phyloP scores from a whole-genome alignment of 2,329 filamentous ascomycete genomes.

The Laburnicola sp. region DNA sequence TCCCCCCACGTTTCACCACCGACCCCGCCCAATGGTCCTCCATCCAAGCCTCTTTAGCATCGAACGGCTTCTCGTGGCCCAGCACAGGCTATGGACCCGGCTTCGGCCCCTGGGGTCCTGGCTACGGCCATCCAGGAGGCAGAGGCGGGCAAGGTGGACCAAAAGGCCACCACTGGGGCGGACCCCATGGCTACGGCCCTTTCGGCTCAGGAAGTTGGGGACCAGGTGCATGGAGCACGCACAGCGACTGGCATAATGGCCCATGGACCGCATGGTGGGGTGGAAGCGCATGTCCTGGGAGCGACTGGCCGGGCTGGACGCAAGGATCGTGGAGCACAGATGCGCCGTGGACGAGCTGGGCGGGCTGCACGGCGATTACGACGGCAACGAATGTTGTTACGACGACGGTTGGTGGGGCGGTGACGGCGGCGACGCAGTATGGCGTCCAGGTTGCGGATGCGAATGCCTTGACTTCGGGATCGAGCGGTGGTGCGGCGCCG shows the following conservation, averaged over 20 bases:
- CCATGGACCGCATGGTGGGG: conserved; percentile 45
- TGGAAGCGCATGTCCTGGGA: conserved; percentile 32
- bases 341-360: conserved; percentile 44
- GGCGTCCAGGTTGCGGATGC: conserved; percentile 37
- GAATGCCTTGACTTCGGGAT: background rate
- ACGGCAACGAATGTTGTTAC: conserved; percentile 38
- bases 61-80: conserved; percentile 26
- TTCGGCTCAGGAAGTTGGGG: conserved; percentile 34
- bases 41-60: conserved; percentile 31
- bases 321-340: conserved; percentile 38
- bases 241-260: conserved; percentile 29
- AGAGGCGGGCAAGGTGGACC: no score
- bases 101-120: conserved; percentile 18
- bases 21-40: conserved; percentile 30
- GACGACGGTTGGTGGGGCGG: conserved; percentile 29
- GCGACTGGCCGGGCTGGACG: conserved; percentile 46
- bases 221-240: conserved; percentile 33
- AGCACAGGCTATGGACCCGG: conserved; percentile 25
- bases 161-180: conserved; percentile 17
- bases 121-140: conserved; percentile 16
- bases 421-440: conserved; percentile 30
- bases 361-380: conserved; percentile 36
- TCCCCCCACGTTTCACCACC: conserved; percentile 11
- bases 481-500: conserved; percentile 14
- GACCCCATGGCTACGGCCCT: conserved; percentile 29